These are phyloP conservation scores for Saturnispora galanensis DNA, from an alignment of 805 yeast genomes.

Conservation along the genomic window DNA sequence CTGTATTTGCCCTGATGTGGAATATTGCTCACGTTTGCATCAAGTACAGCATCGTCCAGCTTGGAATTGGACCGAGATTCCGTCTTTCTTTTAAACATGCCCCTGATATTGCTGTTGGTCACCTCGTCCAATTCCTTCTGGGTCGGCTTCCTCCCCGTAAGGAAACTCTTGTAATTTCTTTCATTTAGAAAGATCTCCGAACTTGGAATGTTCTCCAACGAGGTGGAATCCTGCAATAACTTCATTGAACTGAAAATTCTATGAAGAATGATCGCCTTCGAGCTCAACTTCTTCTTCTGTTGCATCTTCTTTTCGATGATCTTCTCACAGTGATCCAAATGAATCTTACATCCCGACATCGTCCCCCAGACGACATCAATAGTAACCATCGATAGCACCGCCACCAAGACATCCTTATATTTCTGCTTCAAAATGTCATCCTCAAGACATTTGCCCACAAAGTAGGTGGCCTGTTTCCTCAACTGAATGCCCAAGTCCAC, in stretches of 20 bases:
- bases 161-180: conserved; percentile 25
- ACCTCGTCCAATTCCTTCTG: conserved; percentile 20
- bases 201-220: conserved; percentile 29
- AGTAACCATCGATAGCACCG: conserved; percentile 76
- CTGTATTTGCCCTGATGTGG: conserved; percentile 28
- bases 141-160: conserved; percentile 23
- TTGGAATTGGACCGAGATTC: conserved; percentile 7
- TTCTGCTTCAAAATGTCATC: conserved; percentile 48
- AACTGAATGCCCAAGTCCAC: conserved; percentile 64
- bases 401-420: conserved; percentile 76
- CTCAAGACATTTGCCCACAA: conserved; percentile 49
- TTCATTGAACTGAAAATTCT: conserved; percentile 69
- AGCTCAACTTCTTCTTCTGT: conserved; percentile 53
- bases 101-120: conserved; percentile 18
- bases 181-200: conserved; percentile 29
- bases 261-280: conserved; percentile 70
- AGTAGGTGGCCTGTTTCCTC: conserved; percentile 63
- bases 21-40: neutral
- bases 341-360: conserved; percentile 73
- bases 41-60: conserved; percentile 1
- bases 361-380: conserved; percentile 89
- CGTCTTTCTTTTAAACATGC: conserved; percentile 17
- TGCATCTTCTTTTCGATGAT: conserved; percentile 62
- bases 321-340: conserved; percentile 66
- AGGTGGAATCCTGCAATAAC: conserved; percentile 68